These are phyloP conservation scores for Bifiguratus adelaidae DNA, from an alignment of 192 early-diverging fungal genomes.

Conservation along the genomic window DNA sequence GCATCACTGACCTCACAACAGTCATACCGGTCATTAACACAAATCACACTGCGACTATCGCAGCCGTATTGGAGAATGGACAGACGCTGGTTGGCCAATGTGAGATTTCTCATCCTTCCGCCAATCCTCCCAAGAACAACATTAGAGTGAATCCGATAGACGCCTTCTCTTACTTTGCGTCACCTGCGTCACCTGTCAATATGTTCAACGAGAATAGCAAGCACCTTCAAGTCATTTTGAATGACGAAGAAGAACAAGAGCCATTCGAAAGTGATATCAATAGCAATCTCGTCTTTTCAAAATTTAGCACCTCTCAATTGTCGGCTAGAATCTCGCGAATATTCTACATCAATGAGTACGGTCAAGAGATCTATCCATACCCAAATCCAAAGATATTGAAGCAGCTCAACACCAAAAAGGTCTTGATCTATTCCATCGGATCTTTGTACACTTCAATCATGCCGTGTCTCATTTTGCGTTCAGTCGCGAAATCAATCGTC, in stretches of 20 bases:
- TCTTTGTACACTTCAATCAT: slow-evolving; percentile 66
- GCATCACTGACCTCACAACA: slow-evolving; percentile 46
- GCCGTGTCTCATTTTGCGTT: slow-evolving; percentile 59
- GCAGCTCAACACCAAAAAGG: slow-evolving; percentile 34
- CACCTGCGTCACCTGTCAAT: slow-evolving; percentile 16
- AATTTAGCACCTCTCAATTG: slow-evolving; percentile 26
- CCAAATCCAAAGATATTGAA: slow-evolving; percentile 46
- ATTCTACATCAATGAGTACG: slow-evolving; percentile 64
- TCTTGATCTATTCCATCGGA: slow-evolving; percentile 60
- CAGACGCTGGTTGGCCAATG: slow-evolving; percentile 57
- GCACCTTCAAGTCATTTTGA: background rate
- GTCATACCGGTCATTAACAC: slow-evolving; percentile 64
- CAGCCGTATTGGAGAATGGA: slow-evolving; percentile 54
- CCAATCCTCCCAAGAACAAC: background rate
- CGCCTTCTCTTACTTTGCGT: slow-evolving; percentile 19
- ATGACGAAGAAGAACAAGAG: background rate
- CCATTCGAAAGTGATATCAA: background rate
- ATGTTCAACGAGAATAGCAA: background rate
- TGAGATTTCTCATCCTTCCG: slow-evolving; percentile 60
- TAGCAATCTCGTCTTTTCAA: slow-evolving; percentile 42
- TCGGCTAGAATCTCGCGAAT: slow-evolving; percentile 43
- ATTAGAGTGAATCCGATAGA: slow-evolving; percentile 22
- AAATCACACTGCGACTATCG: slow-evolving; percentile 51
- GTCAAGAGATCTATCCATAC: slow-evolving; percentile 54
- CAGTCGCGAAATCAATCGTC: slow-evolving; percentile 49